Percentiles rank a stretch among this genome's conserved stretches.
These are phyloP conservation scores for Mycena kentingensis DNA, from an alignment of 768 basidiomycete species.

Conservation along the genomic window DNA sequence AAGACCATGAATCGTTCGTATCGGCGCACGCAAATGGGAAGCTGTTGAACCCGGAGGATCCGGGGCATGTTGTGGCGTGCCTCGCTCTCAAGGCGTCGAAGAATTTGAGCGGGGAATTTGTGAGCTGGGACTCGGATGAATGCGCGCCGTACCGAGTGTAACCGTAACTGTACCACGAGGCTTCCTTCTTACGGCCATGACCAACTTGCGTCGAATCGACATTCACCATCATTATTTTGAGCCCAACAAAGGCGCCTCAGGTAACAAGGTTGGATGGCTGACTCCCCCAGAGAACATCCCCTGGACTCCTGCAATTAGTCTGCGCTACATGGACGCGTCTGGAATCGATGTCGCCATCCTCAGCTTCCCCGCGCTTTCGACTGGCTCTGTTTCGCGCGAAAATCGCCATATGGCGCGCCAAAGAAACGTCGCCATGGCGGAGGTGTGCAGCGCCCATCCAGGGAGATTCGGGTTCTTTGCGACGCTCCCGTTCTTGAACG, in stretches of 20 bases:
- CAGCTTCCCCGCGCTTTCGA: conserved; percentile 61
- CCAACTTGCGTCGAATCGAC: conserved; percentile 47
- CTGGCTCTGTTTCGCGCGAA: conserved; percentile 38
- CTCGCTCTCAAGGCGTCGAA: conserved; percentile 67
- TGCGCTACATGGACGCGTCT: conserved; percentile 63
- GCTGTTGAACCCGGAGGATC: conserved; percentile 73
- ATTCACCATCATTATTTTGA: conserved; percentile 81
- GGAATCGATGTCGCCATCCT: conserved; percentile 63
- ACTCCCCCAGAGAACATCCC: conserved; percentile 66
- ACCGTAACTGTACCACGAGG: conserved; percentile 1
- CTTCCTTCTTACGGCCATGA: background rate
- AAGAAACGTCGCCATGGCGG: conserved; percentile 50
- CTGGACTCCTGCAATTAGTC: conserved; percentile 60
- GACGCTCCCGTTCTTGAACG: conserved; percentile 60
- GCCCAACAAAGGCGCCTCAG: conserved; percentile 46
- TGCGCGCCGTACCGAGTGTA: conserved; percentile 53
- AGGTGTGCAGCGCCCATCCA: conserved; percentile 51
- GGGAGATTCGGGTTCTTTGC: conserved; percentile 72
- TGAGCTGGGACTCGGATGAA: conserved; percentile 77
- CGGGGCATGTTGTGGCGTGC: conserved; percentile 78
- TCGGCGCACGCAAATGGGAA: conserved; percentile 61
- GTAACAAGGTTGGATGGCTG: conserved; percentile 56
- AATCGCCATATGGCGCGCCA: conserved; percentile 45
- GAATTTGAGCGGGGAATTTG: conserved; percentile 71
- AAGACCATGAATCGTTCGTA: conserved; percentile 60